A percentile compares a stretch with the other conserved stretches of the same genome.
Evolutionary conservation across 148 eudicot genomes (phyloP).

Genomic region (Amaranthus hypochondriacus): DNA sequence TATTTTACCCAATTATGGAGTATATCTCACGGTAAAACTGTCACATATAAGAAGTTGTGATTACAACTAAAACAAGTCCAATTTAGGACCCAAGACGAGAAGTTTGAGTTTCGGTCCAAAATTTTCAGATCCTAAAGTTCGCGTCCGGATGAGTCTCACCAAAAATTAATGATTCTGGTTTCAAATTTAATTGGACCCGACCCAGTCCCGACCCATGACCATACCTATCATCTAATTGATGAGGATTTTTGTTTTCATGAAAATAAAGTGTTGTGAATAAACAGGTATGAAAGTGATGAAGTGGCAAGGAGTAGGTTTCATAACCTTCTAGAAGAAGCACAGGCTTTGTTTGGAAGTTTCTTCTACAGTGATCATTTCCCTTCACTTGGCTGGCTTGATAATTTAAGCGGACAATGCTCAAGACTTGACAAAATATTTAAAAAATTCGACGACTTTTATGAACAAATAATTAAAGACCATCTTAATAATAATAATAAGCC

Average conservation of each 20-base stretch:
- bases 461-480: conserved; percentile 31
- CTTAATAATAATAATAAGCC: conserved; percentile 1
- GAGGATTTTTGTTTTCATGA: background rate
- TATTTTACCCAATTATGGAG: too few species aligned
- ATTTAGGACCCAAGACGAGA: too few species aligned
- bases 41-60: too few species aligned
- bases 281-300: conserved; percentile 10
- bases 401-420: conserved; percentile 4
- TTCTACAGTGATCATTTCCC: conserved; percentile 29
- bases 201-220: too few species aligned
- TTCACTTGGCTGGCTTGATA: conserved; percentile 26
- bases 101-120: too few species aligned
- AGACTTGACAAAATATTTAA: conserved; percentile 25
- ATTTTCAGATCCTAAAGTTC: too few species aligned
- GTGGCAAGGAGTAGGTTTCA: conserved; percentile 10
- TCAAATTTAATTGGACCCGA: too few species aligned
- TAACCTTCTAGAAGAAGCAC: conserved; percentile 12
- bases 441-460: conserved; percentile 23
- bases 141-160: too few species aligned
- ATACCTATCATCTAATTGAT: too few species aligned
- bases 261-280: background rate
- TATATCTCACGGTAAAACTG: too few species aligned
- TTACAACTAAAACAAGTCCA: too few species aligned
- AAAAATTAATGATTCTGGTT: too few species aligned
- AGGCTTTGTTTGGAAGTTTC: conserved; percentile 10